Conservation (phyloP, 495 filamentous ascomycete species). For the Penicillium verhagenii region DNA sequence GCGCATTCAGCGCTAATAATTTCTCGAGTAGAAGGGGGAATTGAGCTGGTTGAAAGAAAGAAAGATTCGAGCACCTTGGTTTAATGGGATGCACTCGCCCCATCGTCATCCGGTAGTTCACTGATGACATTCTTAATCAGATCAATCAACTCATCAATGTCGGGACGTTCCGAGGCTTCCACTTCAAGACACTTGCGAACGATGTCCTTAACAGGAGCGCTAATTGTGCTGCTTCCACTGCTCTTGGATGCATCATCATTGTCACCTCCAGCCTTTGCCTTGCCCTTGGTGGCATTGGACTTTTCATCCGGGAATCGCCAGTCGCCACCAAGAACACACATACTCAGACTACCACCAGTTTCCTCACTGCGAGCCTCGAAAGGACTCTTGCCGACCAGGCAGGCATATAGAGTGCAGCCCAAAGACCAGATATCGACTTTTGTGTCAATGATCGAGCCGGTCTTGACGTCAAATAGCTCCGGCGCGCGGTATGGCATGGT, state of each 20-base stretch:
- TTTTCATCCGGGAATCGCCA: constrained; percentile 91
- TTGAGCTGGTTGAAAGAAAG: constrained; percentile 2
- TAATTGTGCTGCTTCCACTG: constrained; percentile 50
- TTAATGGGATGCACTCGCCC: constrained; percentile 29
- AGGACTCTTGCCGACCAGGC: constrained; percentile 90
- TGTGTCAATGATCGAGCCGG: constrained; percentile 86
- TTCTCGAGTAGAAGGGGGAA: constrained; percentile 10
- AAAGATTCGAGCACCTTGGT: neutral
- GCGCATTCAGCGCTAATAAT: constrained; percentile 24
- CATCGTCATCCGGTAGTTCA: constrained; percentile 67
- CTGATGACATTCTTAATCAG: constrained; percentile 75
- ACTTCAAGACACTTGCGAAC: constrained; percentile 86
- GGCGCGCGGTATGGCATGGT: constrained; percentile 99
- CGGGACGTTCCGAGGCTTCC: constrained; percentile 88
- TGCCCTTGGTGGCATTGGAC: constrained; percentile 55
- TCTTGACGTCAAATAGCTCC: constrained; percentile 97
- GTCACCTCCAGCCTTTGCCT: constrained; percentile 41
- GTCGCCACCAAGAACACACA: constrained; percentile 87
- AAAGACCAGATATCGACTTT: constrained; percentile 98
- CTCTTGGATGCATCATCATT: constrained; percentile 24
- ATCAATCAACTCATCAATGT: constrained; percentile 83
- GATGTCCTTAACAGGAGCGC: constrained; percentile 75
- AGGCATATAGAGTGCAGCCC: constrained; percentile 94
- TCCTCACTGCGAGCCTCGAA: constrained; percentile 96
- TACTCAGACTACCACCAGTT: constrained; percentile 87